These are phyloP conservation scores for Strobilomyces confusus DNA, from an alignment of 768 basidiomycete species.

Conservation along the genomic window DNA sequence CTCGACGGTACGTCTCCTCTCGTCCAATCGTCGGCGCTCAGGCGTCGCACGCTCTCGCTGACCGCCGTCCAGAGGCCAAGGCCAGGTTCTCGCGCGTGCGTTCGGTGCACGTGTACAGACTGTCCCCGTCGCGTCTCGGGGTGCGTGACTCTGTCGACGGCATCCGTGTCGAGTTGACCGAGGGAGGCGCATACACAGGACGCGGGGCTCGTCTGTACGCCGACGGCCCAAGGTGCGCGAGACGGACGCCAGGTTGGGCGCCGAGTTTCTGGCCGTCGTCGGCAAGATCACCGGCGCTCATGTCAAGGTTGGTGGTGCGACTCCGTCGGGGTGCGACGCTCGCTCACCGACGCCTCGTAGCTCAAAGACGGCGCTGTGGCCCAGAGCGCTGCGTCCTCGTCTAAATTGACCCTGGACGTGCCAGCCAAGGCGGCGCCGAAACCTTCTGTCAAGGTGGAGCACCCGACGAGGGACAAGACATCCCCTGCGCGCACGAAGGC, in stretches of 20 bases:
- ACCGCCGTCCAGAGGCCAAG: constrained; percentile 42
- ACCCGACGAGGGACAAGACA: constrained; percentile 24
- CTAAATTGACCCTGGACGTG: constrained; percentile 41
- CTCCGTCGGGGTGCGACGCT: no score
- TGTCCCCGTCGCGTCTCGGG: constrained; percentile 61
- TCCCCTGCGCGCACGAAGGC: constrained; percentile 23
- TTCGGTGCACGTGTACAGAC: constrained; percentile 64
- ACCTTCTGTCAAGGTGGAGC: constrained; percentile 10
- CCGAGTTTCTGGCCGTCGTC: constrained; percentile 1
- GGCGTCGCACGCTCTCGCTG: no score
- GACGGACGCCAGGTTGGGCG: constrained; percentile 29
- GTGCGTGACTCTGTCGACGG: constrained; percentile 24
- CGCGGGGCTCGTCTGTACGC: constrained; percentile 37
- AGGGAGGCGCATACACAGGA: constrained; percentile 35
- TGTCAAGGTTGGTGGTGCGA: constrained; percentile 40
- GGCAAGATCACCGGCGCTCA: constrained; percentile 47
- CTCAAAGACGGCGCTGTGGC: constrained; percentile 5
- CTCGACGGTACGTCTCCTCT: constrained; percentile 54
- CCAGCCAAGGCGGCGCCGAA: constrained; percentile 15
- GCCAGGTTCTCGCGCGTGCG: constrained; percentile 47
- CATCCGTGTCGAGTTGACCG: not conserved
- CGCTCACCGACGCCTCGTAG: constrained; percentile 6
- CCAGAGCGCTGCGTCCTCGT: constrained; percentile 32
- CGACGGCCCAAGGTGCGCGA: constrained; percentile 30
- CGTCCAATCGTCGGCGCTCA: not conserved